Evolutionary conservation across 106 monocot genomes (phyloP), one percentile per base, ranked within the genome.

Genomic region (Apostasia shenzhenica): DNA sequence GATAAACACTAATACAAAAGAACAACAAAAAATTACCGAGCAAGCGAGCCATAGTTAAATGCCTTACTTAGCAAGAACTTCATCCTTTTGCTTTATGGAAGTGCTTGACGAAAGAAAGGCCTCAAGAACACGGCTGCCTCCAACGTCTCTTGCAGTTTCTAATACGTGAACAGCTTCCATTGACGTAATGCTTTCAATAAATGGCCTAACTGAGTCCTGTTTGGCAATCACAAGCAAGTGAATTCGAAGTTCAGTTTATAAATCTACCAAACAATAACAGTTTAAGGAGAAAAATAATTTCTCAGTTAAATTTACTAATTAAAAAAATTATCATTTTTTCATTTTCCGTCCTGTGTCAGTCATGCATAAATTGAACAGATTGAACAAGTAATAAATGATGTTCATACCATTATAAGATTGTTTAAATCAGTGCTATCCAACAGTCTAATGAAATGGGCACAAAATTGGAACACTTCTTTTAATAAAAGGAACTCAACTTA

Each of bases 21-120:
- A 54, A 54, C 14, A 65, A 49, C 14, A 65, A 13, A 65, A 46
- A 10, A 13, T 48, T 26, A 65, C 8, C 7, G 26, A 65, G 8
- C 14, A 45, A n/a, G 13, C 5, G 10, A 3, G 14, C 1, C 5
- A 8, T 50, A 8, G 50, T 50, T 50, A 50, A 65, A 65, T 4
- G 59, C 10, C 59, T 76, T 81, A 81, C 85, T 73, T 85, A 26
- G 69, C 37, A 60, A 81, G 76, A 51, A 81, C 78, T 70, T 81
- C 66, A 40, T 45, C 13, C 55, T 89, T 89, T 48, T 79, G 70
- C 60, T 82, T 82, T 60, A 68, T 1, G 37, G 74, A 77, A 48
- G 69, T 77, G 66, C 82, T 79, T 39, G 88, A 89, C 65, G 68
- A 73, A 65, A 89, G 79, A 89, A 89, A 89, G 38, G 77, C 65